Conservation (phyloP, 208 protist genomes). For the Leishmania gerbilli region DNA sequence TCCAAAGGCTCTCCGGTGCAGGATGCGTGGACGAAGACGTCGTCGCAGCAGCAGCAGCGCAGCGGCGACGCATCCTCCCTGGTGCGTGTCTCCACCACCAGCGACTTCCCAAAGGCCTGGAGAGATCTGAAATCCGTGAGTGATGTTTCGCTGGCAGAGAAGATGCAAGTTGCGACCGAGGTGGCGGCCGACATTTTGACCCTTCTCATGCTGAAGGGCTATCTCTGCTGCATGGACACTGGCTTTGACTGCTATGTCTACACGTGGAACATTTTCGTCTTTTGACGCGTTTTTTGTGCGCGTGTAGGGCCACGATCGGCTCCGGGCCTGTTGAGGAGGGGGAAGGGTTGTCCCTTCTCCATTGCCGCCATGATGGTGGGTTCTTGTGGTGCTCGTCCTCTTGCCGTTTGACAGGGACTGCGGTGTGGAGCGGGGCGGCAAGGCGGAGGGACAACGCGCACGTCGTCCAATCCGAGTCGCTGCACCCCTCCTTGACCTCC, state of each 20-base stretch:
- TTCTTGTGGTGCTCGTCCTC: too few relatives aligned
- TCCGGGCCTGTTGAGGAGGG: neutral
- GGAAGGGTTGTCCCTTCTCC: neutral
- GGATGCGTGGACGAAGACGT: constrained; percentile 7
- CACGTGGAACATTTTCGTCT: constrained; percentile 90
- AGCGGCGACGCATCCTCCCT: constrained; percentile 3
- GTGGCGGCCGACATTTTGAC: constrained; percentile 68
- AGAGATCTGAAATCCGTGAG: constrained; percentile 51
- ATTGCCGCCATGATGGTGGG: too few relatives aligned
- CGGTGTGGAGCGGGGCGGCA: neutral
- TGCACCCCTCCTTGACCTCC: neutral
- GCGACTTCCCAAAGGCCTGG: constrained; percentile 35
- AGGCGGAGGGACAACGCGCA: neutral
- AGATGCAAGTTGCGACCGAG: constrained; percentile 50
- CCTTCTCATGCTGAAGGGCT: constrained; percentile 50
- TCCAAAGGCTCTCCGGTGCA: constrained; percentile 15
- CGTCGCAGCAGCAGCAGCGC: neutral
- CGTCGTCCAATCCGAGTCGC: neutral
- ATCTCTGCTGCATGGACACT: constrained; percentile 68
- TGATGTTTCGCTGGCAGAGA: constrained; percentile 61
- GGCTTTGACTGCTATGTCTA: constrained; percentile 73
- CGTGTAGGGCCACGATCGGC: neutral
- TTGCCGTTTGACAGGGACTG: neutral
- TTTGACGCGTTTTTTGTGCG: constrained; percentile 12
- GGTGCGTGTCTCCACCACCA: constrained; percentile 32